Percentiles rank a stretch among this genome's conserved stretches.
phyloP scores from a whole-genome alignment of 257 asterid genomes.

The Solanum habrochaites region DNA sequence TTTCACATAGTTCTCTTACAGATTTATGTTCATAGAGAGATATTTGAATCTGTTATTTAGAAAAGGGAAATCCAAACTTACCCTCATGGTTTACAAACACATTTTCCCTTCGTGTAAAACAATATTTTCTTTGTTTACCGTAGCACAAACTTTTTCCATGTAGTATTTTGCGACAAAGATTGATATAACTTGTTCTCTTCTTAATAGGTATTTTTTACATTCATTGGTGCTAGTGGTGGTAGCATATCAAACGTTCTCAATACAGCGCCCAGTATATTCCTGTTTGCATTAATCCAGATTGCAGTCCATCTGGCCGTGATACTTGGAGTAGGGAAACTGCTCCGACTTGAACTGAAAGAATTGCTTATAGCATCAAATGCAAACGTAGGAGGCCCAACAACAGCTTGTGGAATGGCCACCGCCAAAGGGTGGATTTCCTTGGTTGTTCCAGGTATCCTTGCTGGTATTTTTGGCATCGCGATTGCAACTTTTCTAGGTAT shows the following conservation, averaged over 20 bases:
- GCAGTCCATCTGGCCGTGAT: constrained; percentile 60
- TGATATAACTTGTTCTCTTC: background rate
- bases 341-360: constrained; percentile 51
- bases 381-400: constrained; percentile 95
- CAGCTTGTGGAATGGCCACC: constrained; percentile 96
- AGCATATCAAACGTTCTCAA: constrained; percentile 54
- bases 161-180: background rate
- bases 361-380: constrained; percentile 94
- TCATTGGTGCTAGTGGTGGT: constrained; percentile 86
- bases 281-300: constrained; percentile 68
- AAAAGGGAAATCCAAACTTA: background rate
- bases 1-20: background rate
- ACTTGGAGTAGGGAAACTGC: constrained; percentile 69
- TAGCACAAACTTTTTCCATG: background rate
- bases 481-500: constrained; percentile 88
- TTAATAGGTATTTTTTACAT: constrained; percentile 59
- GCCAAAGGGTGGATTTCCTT: constrained; percentile 91
- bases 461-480: constrained; percentile 78
- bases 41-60: background rate
- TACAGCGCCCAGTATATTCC: constrained; percentile 76
- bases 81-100: background rate
- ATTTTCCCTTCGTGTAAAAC: background rate
- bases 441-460: constrained; percentile 78
- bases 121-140: background rate
- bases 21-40: background rate